phyloP scores from a whole-genome alignment of 106 monocot genomes.

The Dendrobium chrysotoxum region DNA sequence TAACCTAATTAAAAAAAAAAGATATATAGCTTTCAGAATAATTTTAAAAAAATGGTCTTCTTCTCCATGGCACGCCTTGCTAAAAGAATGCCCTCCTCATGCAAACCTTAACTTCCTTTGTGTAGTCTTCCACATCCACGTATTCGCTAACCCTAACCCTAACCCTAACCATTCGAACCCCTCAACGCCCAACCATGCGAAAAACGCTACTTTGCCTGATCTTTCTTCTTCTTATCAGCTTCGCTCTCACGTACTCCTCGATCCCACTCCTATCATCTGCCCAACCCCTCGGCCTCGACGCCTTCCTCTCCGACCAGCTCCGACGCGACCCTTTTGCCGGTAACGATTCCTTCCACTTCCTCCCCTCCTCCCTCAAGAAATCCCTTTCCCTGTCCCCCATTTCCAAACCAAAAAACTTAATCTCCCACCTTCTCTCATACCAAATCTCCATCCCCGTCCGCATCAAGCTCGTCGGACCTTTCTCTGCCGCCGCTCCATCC shows the following conservation, averaged over 20 bases:
- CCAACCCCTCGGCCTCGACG: slow-evolving; percentile 37
- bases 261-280: not conserved
- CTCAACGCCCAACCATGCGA: not conserved
- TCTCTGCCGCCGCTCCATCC: slow-evolving; percentile 46
- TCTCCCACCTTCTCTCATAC: slow-evolving; percentile 27
- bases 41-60: too few species aligned
- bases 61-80: too few species aligned
- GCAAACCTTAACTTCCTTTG: not conserved
- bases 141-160: not conserved
- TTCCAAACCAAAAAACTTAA: slow-evolving; percentile 6
- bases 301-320: slow-evolving; percentile 44
- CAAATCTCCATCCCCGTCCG: slow-evolving; percentile 56
- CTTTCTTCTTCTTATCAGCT: not conserved
- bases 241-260: not conserved
- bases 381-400: slow-evolving; percentile 24
- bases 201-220: not conserved
- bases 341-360: slow-evolving; percentile 51
- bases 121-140: not conserved
- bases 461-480: slow-evolving; percentile 63
- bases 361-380: slow-evolving; percentile 29
- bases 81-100: too few species aligned
- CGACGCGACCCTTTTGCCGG: slow-evolving; percentile 34
- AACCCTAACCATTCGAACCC: not conserved
- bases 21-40: too few species aligned
- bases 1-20: too few species aligned